These are phyloP conservation scores for Penicillium freii DNA, from an alignment of 2,329 filamentous ascomycete species.

Conservation along the genomic window DNA sequence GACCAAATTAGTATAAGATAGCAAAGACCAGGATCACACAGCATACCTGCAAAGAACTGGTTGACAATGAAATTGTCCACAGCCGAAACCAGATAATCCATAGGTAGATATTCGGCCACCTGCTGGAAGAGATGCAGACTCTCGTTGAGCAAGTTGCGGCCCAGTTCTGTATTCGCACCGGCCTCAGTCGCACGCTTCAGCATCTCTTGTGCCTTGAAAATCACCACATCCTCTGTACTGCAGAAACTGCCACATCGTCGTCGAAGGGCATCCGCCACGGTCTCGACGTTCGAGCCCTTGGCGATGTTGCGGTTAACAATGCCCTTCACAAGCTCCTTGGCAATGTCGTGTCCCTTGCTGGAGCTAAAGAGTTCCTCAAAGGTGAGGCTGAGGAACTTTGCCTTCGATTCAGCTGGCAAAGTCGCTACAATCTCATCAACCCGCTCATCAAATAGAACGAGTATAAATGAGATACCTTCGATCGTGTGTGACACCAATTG, in stretches of 20 bases:
- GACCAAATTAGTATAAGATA: not conserved
- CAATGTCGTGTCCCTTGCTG: slow-evolving; percentile 76
- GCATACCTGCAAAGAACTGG: slow-evolving; percentile 76
- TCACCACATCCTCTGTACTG: slow-evolving; percentile 92
- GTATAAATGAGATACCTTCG: slow-evolving; percentile 93
- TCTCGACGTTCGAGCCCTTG: slow-evolving; percentile 95
- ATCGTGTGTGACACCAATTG: slow-evolving; percentile 86
- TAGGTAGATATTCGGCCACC: slow-evolving; percentile 78
- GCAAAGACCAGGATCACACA: slow-evolving; percentile 14
- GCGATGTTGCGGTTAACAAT: slow-evolving; percentile 98
- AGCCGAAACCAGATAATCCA: slow-evolving; percentile 74
- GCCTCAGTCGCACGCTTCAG: slow-evolving; percentile 84
- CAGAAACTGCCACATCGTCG: slow-evolving; percentile 95
- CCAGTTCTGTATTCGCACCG: slow-evolving; percentile 69
- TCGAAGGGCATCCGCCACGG: slow-evolving; percentile 89
- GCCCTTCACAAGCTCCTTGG: slow-evolving; percentile 91
- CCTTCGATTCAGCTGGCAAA: slow-evolving; percentile 67
- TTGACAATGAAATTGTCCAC: slow-evolving; percentile 76
- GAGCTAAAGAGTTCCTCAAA: slow-evolving; percentile 86
- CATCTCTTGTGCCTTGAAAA: slow-evolving; percentile 97
- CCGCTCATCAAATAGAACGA: slow-evolving; percentile 91
- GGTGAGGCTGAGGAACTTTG: slow-evolving; percentile 71
- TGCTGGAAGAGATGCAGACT: slow-evolving; percentile 84
- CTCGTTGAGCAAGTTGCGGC: slow-evolving; percentile 78
- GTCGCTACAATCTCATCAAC: slow-evolving; percentile 81